Evolutionary conservation across 108 stramenopile species (phyloP).

Genomic region (Cyclotella kingstonii): DNA sequence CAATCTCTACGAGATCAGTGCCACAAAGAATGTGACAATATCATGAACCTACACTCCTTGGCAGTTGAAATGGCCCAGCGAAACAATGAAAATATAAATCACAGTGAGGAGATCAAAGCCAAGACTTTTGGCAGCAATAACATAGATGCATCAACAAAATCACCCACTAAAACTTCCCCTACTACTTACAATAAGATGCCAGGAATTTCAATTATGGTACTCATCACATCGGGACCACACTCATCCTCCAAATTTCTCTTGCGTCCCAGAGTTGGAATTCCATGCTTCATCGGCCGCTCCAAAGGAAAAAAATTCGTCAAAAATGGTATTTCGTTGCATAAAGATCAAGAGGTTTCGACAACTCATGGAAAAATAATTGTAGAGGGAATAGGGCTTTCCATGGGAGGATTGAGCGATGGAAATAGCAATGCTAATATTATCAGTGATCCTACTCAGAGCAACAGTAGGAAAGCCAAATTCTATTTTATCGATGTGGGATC

Average conservation of each 20-base stretch:
- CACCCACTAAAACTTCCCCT: slow-evolving; percentile 2
- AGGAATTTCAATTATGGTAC: slow-evolving; percentile 24
- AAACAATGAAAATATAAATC: slow-evolving; percentile 10
- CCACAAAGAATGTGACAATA: slow-evolving; percentile 49
- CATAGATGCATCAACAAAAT: background rate
- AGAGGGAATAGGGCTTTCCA: slow-evolving; percentile 13
- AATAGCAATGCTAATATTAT: background rate
- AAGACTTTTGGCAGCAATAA: background rate
- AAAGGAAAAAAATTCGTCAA: slow-evolving; percentile 74
- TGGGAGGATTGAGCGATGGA: slow-evolving; percentile 5
- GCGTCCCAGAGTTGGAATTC: slow-evolving; percentile 39
- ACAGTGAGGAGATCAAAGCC: slow-evolving; percentile 6
- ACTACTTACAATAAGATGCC: slow-evolving; percentile 5
- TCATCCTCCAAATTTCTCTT: slow-evolving; percentile 39
- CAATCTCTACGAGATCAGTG: slow-evolving; percentile 42
- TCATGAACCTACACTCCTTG: slow-evolving; percentile 49
- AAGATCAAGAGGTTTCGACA: slow-evolving; percentile 81
- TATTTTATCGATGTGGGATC: slow-evolving; percentile 76
- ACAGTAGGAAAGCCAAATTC: slow-evolving; percentile 14
- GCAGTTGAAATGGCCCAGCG: slow-evolving; percentile 29
- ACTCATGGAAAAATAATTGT: slow-evolving; percentile 76
- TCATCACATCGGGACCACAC: slow-evolving; percentile 61
- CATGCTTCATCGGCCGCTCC: slow-evolving; percentile 66
- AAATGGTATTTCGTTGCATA: slow-evolving; percentile 62
- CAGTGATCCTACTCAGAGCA: background rate